Base-by-base conservation (phyloP, 2,329 filamentous ascomycete species). In the Dactylellina haptotyla region DNA sequence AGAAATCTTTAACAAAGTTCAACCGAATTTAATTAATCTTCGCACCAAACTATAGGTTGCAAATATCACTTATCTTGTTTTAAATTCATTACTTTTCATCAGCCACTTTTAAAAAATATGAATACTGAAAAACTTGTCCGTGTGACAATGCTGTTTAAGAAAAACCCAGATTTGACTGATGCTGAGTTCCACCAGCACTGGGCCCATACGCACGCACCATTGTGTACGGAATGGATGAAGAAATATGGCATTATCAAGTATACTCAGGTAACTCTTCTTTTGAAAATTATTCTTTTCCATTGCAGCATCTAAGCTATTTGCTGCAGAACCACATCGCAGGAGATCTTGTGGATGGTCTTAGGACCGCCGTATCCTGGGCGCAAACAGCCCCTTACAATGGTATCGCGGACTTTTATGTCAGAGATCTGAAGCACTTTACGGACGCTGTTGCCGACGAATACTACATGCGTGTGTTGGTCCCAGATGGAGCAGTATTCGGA, bases 321-420 rank as follows among this genome's bases (percentile, higher is more conserved):
- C n/a, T n/a, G n/a, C n/a, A n/a, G n/a, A n/a, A n/a, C n/a, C n/a
- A n/a, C n/a, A n/a, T n/a, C n/a, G n/a, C n/a, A n/a, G n/a, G n/a
- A n/a, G n/a, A n/a, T n/a, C n/a, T n/a, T n/a, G n/a, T n/a, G n/a
- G n/a, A n/a, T n/a, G n/a, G n/a, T n/a, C n/a, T n/a, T n/a, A n/a
- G n/a, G n/a, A n/a, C n/a, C n/a, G n/a, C n/a, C n/a, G n/a, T 53
- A 1, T 12, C 34, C 37, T 16, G 10, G 25, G 12, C 28, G 20
- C 61, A 8, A 46, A 26, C 39, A 3, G 41, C 62, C 0, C 14
- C 39, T 1, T 50, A 39, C n/a, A 51, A 65, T 39, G 62, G 51
- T 23, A 57, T 65, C 16, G 62, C 32, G n/a, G 62, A 65, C 25
- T 65, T 65, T 9, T 65, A 65, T 25, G 50, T 65, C 14, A 50